phyloP scores from a whole-genome alignment of 2,329 filamentous ascomycete species.

The Gnomoniopsis sp. region DNA sequence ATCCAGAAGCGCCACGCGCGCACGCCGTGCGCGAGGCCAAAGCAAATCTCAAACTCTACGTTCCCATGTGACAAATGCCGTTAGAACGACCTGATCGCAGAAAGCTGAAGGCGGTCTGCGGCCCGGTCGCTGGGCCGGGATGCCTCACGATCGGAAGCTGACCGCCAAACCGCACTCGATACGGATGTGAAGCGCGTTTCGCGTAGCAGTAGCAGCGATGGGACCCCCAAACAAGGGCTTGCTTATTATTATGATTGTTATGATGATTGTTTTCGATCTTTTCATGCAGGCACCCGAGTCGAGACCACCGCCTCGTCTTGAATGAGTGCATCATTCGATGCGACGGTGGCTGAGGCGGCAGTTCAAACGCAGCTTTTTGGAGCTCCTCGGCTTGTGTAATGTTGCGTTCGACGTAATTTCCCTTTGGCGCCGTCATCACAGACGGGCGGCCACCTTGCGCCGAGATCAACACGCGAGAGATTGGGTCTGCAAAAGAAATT shows the following conservation, averaged over 20 bases:
- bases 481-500: neutral
- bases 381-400: neutral
- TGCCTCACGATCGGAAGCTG: neutral
- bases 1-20: neutral
- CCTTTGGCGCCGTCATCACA: neutral
- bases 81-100: neutral
- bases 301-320: neutral
- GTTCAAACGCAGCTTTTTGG: neutral
- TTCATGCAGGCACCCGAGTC: neutral
- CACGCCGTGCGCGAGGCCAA: neutral
- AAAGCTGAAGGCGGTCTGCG: neutral
- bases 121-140: neutral
- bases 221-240: no score
- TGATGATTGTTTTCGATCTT: neutral
- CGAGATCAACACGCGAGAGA: neutral
- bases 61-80: neutral
- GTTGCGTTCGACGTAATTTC: neutral
- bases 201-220: neutral
- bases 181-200: neutral
- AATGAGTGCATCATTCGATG: neutral
- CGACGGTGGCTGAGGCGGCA: conserved; percentile 4
- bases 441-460: no score
- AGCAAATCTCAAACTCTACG: neutral
- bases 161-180: neutral
- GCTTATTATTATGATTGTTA: no score